phyloP scores from a whole-genome alignment of 2,329 filamentous ascomycete genomes.

The Pyrenochaeta sp. region DNA sequence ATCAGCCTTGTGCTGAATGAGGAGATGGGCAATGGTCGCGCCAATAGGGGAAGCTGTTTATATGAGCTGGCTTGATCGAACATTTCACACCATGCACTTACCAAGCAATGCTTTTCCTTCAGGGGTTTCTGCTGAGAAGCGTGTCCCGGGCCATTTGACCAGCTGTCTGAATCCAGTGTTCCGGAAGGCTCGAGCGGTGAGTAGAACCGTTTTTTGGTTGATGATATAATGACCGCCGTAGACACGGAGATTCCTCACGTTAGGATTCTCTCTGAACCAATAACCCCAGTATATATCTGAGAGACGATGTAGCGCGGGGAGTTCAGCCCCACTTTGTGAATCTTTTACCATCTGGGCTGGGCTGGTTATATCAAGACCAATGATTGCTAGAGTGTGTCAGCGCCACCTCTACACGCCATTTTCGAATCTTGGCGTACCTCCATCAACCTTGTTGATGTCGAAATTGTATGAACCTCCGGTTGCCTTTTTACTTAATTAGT shows the following conservation, averaged over 20 bases:
- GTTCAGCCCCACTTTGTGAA: conserved; percentile 12
- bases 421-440: too few relatives aligned
- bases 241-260: conserved; percentile 25
- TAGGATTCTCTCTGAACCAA: conserved; percentile 21
- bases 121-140: conserved; percentile 17
- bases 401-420: too few relatives aligned
- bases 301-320: conserved; percentile 19
- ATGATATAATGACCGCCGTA: conserved; percentile 21
- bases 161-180: conserved; percentile 6
- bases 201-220: conserved; percentile 18
- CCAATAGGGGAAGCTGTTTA: conserved; percentile 26
- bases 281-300: conserved; percentile 34
- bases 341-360: conserved; percentile 12
- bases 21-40: conserved; percentile 19
- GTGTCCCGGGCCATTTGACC: conserved; percentile 23
- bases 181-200: conserved; percentile 24
- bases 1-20: conserved; percentile 22
- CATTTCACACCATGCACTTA: too few relatives aligned
- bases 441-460: conserved; percentile 17
- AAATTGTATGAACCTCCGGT: conserved; percentile 25
- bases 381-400: conserved; percentile 8
- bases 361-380: conserved; percentile 13
- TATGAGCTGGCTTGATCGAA: too few relatives aligned
- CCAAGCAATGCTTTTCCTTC: conserved; percentile 30
- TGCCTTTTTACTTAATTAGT: conserved; percentile 9